Base-by-base conservation (phyloP, 179 eudicot genomes). In the Spergularia azorica region DNA sequence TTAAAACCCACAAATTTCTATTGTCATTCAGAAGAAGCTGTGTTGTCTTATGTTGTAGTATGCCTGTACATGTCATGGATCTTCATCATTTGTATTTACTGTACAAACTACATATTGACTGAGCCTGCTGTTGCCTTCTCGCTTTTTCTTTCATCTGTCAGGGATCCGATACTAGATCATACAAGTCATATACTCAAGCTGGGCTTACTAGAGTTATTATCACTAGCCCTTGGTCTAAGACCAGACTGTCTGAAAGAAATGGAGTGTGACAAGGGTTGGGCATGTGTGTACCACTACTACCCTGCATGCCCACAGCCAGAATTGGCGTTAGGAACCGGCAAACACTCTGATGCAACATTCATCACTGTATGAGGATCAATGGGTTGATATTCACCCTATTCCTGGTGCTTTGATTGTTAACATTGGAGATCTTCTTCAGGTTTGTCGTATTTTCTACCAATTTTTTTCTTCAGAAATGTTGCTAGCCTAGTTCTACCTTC, bases 231-330 rank as follows among this genome's bases (percentile, higher is more conserved):
- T 51, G 84, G 81, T 66, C 78, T 81, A 4, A 18, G 62, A 10
- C 55, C 75, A 2, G 41, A 41, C 48, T 17, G 62, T 48, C 41
- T 81, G 8, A 66, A 51, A 58, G 52, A 57, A 48, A 11, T 60
- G n/a, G 81, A 81, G 10, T 58, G 75, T 20, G 18, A 4, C 51
- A 52, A 77, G 9, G 75, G 62, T 17, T 73, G 74, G 78, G 36
- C 21, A 56, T 38, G 46, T 54, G 20, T 69, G 9, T 26, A 17
- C 41, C 81, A 72, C 43, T 77, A 81, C 61, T 81, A 81, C 66
- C 84, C 84, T 6, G 66, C 81, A 32, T 81, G 84, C 41, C 84
- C 84, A 14, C 60, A 48, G 5, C 84, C 84, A 12, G 75, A 77
- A 11, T 10, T 77, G n/a, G 58, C 79, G 8, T 12, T 80, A 36